Evolutionary conservation across 169 alveolate species (phyloP).

Genomic region (Eimeria acervulina): DNA sequence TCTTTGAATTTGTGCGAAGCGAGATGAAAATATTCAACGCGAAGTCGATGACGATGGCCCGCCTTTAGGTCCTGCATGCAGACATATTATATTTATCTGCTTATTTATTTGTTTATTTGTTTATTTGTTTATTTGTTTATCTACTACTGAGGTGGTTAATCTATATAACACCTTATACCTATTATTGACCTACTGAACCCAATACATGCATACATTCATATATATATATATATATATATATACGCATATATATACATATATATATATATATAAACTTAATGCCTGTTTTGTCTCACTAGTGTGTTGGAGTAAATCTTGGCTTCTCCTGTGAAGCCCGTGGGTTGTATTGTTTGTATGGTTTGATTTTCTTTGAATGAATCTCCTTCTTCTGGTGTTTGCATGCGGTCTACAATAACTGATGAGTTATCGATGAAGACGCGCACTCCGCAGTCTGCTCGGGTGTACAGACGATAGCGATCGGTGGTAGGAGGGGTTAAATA

Average conservation of each 20-base stretch:
- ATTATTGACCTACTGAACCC: no score
- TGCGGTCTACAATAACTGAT: constrained; percentile 91
- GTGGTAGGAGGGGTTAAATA: constrained; percentile 91
- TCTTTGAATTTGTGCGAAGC: constrained; percentile 85
- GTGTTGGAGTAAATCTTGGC: constrained; percentile 87
- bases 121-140: no score
- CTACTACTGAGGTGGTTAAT: no score
- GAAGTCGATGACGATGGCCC: constrained; percentile 84
- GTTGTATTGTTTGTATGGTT: constrained; percentile 82
- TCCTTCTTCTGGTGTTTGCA: constrained; percentile 89
- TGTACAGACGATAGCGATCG: constrained; percentile 89
- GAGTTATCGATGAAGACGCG: constrained; percentile 92
- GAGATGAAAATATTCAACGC: constrained; percentile 88
- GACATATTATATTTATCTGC: no score
- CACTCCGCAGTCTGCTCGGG: constrained; percentile 93
- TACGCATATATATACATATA: constrained; percentile 53
- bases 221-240: background rate
- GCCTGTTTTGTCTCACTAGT: no score
- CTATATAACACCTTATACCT: no score
- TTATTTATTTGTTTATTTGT: no score
- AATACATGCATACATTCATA: no score
- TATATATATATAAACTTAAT: constrained; percentile 85
- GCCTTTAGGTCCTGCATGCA: constrained; percentile 85
- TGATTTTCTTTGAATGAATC: constrained; percentile 87
- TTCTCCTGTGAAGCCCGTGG: constrained; percentile 86